Evolutionary conservation across 805 yeast species (phyloP).

Genomic region (Hyphopichia homilentoma): DNA sequence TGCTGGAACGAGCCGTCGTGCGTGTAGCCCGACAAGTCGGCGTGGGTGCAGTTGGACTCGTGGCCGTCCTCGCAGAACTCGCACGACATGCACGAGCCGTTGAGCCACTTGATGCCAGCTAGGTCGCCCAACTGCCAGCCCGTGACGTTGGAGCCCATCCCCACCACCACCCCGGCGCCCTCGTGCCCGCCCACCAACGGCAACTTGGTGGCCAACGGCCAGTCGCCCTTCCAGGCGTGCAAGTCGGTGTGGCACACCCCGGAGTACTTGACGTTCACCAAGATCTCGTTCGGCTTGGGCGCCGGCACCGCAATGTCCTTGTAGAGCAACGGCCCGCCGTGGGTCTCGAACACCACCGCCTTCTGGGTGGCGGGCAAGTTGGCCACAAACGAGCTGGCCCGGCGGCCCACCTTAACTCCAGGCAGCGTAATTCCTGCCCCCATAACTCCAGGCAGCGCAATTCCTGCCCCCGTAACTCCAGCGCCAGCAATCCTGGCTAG

Average conservation of each 20-base stretch:
- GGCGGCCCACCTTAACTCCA: too few species aligned
- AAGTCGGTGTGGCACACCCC: constrained; percentile 95
- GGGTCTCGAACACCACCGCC: constrained; percentile 34
- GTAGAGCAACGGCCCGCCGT: constrained; percentile 37
- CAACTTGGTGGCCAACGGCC: constrained; percentile 74
- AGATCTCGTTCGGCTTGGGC: constrained; percentile 73
- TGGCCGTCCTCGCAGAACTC: constrained; percentile 65
- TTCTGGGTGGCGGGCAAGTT: constrained; percentile 35
- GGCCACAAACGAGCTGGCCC: too few species aligned
- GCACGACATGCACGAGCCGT: constrained; percentile 72
- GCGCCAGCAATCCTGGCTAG: too few species aligned
- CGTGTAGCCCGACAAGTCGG: constrained; percentile 73
- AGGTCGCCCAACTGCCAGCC: constrained; percentile 75
- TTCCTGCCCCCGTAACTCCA: too few species aligned
- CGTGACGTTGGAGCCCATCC: constrained; percentile 62
- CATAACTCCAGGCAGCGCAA: too few species aligned
- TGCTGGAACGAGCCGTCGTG: constrained; percentile 92
- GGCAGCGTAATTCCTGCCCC: too few species aligned
- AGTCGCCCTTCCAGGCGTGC: constrained; percentile 93
- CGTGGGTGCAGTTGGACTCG: constrained; percentile 70
- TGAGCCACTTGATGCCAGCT: constrained; percentile 84
- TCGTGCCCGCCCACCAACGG: constrained; percentile 88
- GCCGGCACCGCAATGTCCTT: constrained; percentile 76
- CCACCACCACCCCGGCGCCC: constrained; percentile 86
- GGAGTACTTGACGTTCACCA: constrained; percentile 78